A percentile compares a stretch with the other conserved stretches of the same genome.
Conservation (phyloP, 2,329 filamentous ascomycete genomes). For the Bipolaris victoriae region DNA sequence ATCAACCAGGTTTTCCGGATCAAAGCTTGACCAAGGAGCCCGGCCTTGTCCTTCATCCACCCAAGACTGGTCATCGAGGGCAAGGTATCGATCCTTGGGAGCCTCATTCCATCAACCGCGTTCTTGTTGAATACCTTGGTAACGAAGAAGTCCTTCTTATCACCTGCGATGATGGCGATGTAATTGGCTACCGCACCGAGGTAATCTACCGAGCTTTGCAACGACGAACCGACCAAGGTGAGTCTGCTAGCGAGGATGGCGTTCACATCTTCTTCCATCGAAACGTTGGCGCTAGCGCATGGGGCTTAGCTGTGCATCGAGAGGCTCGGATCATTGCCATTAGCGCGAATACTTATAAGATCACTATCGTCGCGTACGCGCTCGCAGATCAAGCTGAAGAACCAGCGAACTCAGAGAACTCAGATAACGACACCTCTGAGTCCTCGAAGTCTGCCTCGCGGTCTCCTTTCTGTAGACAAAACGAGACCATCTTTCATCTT, state of each 20-base stretch:
- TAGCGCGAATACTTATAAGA: slow-evolving; percentile 71
- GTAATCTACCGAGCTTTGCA: slow-evolving; percentile 36
- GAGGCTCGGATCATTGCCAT: slow-evolving; percentile 85
- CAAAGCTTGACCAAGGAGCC: slow-evolving; percentile 48
- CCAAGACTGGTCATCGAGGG: slow-evolving; percentile 37
- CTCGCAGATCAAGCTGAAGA: slow-evolving; percentile 40
- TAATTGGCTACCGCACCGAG: slow-evolving; percentile 50
- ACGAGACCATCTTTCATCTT: slow-evolving; percentile 32
- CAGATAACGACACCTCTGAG: slow-evolving; percentile 3
- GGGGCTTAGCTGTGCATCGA: slow-evolving; percentile 85
- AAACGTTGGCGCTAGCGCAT: slow-evolving; percentile 79
- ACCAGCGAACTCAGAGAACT: slow-evolving; percentile 1
- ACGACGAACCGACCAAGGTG: slow-evolving; percentile 5
- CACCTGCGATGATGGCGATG: slow-evolving; percentile 64
- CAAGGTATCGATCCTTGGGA: slow-evolving; percentile 42
- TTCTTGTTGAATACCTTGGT: slow-evolving; percentile 54
- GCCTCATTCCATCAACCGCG: slow-evolving; percentile 54
- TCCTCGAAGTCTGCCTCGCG: slow-evolving; percentile 8
- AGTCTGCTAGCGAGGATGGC: slow-evolving; percentile 50
- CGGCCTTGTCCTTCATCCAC: slow-evolving; percentile 49
- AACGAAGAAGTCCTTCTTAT: slow-evolving; percentile 58
- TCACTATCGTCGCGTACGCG: slow-evolving; percentile 66
- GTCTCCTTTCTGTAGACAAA: slow-evolving; percentile 35
- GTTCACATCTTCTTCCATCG: slow-evolving; percentile 70
- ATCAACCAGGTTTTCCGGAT: slow-evolving; percentile 52